These are phyloP conservation scores for Aspergillus aculeatinus DNA, from an alignment of 2,329 filamentous ascomycete species.

Conservation along the genomic window DNA sequence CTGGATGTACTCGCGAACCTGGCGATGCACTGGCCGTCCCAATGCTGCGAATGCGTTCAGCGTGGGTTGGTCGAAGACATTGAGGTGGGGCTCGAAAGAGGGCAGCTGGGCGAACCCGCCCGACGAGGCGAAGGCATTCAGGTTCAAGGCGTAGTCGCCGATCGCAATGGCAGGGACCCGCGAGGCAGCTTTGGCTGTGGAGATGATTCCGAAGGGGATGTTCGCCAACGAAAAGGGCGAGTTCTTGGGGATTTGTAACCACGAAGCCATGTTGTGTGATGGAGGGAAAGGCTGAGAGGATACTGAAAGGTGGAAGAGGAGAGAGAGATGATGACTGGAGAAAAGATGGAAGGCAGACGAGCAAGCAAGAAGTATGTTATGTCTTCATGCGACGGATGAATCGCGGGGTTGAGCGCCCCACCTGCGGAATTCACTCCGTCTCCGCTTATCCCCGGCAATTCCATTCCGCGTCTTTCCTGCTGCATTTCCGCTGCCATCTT, in stretches of 20 bases:
- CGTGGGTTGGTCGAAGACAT: slow-evolving; percentile 64
- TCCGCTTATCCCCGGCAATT: slow-evolving; percentile 22
- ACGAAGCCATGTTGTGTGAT: slow-evolving; percentile 48
- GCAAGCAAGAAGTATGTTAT: neutral
- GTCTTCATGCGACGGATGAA: neutral
- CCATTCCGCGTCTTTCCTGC: slow-evolving; percentile 11
- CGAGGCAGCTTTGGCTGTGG: slow-evolving; percentile 55
- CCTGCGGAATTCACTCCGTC: slow-evolving; percentile 12
- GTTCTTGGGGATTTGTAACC: slow-evolving; percentile 59
- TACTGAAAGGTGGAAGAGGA: neutral
- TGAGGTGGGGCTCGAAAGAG: slow-evolving; percentile 56
- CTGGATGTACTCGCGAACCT: slow-evolving; percentile 69
- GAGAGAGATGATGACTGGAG: neutral
- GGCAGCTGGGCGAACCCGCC: slow-evolving; percentile 62
- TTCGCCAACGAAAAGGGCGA: slow-evolving; percentile 76
- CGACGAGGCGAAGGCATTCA: slow-evolving; percentile 60
- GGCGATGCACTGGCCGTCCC: slow-evolving; percentile 64
- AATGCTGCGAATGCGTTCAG: slow-evolving; percentile 73
- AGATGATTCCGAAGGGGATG: slow-evolving; percentile 81
- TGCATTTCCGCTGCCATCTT: neutral
- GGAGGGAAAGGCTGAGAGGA: neutral
- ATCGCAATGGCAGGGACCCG: slow-evolving; percentile 70
- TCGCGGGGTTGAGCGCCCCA: neutral
- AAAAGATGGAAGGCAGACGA: neutral
- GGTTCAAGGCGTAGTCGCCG: slow-evolving; percentile 69